Conservation (phyloP, 2,329 filamentous ascomycete species). For the Aspergillus sp. region DNA sequence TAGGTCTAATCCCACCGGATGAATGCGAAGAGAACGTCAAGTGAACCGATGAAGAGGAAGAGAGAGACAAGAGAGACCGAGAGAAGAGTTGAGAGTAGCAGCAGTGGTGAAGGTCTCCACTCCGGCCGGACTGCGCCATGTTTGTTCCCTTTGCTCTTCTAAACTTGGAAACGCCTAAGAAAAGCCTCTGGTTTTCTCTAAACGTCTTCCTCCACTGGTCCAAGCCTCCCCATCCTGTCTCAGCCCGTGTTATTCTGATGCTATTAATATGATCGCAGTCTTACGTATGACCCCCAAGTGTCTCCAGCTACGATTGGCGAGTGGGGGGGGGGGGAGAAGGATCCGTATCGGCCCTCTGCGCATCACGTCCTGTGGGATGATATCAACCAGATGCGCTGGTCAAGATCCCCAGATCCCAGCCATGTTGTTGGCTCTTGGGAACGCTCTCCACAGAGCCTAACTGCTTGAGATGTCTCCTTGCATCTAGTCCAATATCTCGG, state of each 20-base stretch:
- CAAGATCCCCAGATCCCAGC: background rate
- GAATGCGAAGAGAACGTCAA: conserved; percentile 2
- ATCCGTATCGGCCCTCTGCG: background rate
- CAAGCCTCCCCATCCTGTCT: conserved; percentile 4
- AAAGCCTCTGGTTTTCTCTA: background rate
- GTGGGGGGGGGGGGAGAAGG: background rate
- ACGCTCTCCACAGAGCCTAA: too few relatives aligned
- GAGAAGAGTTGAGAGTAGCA: conserved; percentile 12
- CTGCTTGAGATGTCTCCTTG: too few relatives aligned
- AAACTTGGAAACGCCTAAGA: conserved; percentile 21
- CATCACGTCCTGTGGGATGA: background rate
- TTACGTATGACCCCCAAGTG: background rate
- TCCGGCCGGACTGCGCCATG: conserved; percentile 15
- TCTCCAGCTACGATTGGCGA: background rate
- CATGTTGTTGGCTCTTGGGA: too few relatives aligned
- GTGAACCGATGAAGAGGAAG: conserved; percentile 1
- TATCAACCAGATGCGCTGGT: background rate
- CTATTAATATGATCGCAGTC: conserved; percentile 5
- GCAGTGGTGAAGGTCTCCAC: conserved; percentile 13
- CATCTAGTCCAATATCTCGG: too few relatives aligned
- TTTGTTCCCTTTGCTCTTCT: conserved; percentile 22
- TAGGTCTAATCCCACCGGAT: background rate
- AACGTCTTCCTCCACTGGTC: conserved; percentile 2
- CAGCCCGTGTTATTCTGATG: conserved; percentile 7
- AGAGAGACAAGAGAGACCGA: conserved; percentile 1